Evolutionary conservation across 345 rosid genomes (phyloP), one percentile per base, ranked within the genome.

Genomic region (Alliaria petiolata): DNA sequence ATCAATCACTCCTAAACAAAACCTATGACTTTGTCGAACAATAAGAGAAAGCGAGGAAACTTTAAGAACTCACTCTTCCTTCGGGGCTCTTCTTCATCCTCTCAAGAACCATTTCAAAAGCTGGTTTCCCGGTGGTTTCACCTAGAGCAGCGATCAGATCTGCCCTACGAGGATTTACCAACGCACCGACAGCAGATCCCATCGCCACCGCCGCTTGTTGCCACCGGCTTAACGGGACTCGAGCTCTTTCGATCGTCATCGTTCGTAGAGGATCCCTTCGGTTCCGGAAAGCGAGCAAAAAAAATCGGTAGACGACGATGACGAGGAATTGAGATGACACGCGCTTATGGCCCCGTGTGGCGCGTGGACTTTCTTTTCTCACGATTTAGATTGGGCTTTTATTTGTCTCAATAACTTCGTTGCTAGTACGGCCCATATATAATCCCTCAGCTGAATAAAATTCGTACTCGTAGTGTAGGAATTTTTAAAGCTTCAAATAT

Each of bases 81-180:
- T 87, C 88, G 0, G 91, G 83, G 56, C 69, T 81, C 28, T 52
- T 76, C 82, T 86, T 87, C 91, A 86, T 90, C 67, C 88, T 82
- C 67, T 80, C 76, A 17, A 86, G 87, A 56, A 87, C 91, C 76
- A 82, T 77, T 74, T 87, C 87, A 54, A 87, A 87, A 74, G 91
- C 83, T 56, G 86, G 89, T 60, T 81, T 85, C 1, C 96, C 91
- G 0, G 91, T 87, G 31, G 93, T 86, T 74, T 90, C 93, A 25
- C 93, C 89, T 7, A 87, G 81, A 52, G 90, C 88, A 0, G 88
- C 96, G 30, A 90, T 86, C 49, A 87, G 80, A 86, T 87, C 91
- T 1, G 88, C 93, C 57, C 91, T 81, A 53, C 87, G 79, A 22
- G 93, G 91, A 70, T 87, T 78, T 0, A 86, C 50, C 63, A 90